Percentiles rank a stretch among this genome's conserved stretches.
phyloP scores from a whole-genome alignment of 192 early-diverging fungal genomes.

The Coemansia sp. region DNA sequence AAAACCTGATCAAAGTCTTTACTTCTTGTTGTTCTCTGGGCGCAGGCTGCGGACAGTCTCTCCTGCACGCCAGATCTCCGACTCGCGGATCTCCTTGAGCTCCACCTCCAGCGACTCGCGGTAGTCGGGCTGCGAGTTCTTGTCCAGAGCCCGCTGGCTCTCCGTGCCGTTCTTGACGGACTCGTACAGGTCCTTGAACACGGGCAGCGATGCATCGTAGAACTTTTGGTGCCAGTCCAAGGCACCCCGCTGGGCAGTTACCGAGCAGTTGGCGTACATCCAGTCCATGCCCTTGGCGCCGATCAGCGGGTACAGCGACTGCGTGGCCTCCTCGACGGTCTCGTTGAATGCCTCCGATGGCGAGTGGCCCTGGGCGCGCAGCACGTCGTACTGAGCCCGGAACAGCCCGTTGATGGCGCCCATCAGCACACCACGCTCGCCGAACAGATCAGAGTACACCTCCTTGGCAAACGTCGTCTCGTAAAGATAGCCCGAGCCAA shows the following conservation, averaged over 20 bases:
- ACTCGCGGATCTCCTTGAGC: constrained; percentile 81
- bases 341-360: constrained; percentile 99
- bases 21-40: constrained; percentile 76
- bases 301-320: constrained; percentile 95
- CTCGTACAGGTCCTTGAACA: constrained; percentile 89
- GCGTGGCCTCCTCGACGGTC: constrained; percentile 98
- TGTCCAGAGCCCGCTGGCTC: constrained; percentile 77
- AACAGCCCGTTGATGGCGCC: constrained; percentile 97
- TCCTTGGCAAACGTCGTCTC: constrained; percentile 97
- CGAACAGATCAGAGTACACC: constrained; percentile 92
- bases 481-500: constrained; percentile 96
- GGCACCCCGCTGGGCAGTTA: constrained; percentile 93
- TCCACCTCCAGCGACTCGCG: constrained; percentile 88
- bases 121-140: constrained; percentile 90
- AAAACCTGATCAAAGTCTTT: background rate
- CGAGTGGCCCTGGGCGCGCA: constrained; percentile 88
- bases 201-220: constrained; percentile 88
- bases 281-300: constrained; percentile 96
- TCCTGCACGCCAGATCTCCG: constrained; percentile 92
- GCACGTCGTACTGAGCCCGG: constrained; percentile 94
- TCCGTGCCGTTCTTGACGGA: constrained; percentile 84
- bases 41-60: constrained; percentile 82
- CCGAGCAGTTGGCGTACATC: constrained; percentile 98
- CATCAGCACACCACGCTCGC: constrained; percentile 97
- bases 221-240: constrained; percentile 96